phyloP scores from a whole-genome alignment of 192 early-diverging fungal genomes.

The Coemansia reversa region DNA sequence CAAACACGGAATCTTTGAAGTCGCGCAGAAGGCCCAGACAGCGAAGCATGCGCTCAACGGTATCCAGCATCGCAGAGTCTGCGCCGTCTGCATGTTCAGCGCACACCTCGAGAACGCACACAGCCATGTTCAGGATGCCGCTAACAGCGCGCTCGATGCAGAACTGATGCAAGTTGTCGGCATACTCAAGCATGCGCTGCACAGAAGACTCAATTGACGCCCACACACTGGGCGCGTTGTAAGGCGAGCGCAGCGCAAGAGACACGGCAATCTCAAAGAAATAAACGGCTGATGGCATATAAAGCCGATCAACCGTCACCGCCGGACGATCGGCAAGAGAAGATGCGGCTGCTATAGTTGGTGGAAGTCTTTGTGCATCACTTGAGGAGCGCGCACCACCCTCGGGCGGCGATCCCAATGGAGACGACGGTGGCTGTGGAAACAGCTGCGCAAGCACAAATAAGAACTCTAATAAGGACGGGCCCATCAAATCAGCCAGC shows the following conservation, averaged over 20 bases:
- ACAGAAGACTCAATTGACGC: constrained; percentile 69
- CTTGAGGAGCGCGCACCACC: constrained; percentile 1
- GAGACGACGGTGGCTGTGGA: constrained; percentile 33
- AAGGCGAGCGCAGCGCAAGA: constrained; percentile 18
- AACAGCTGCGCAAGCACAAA: constrained; percentile 27
- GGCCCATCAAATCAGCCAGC: constrained; percentile 8
- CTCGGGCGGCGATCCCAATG: constrained; percentile 32
- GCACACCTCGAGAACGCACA: constrained; percentile 54
- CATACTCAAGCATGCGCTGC: constrained; percentile 68
- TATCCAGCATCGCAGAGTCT: constrained; percentile 15
- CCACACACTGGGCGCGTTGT: constrained; percentile 50
- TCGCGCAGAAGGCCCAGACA: constrained; percentile 55
- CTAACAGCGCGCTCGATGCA: constrained; percentile 78
- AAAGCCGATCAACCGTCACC: not conserved
- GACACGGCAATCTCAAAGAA: constrained; percentile 46
- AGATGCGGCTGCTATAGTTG: not conserved
- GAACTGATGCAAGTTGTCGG: constrained; percentile 60
- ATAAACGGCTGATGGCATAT: constrained; percentile 40
- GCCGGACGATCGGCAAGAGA: not conserved
- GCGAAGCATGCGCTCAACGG: constrained; percentile 38
- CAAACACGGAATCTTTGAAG: constrained; percentile 56
- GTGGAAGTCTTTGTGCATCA: constrained; percentile 2
- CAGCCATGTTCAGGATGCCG: constrained; percentile 68
- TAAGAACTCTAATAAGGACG: constrained; percentile 22
- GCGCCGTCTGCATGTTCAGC: constrained; percentile 5